These are phyloP conservation scores for Rosa multiflora DNA, from an alignment of 306 rosid species.

Conservation along the genomic window DNA sequence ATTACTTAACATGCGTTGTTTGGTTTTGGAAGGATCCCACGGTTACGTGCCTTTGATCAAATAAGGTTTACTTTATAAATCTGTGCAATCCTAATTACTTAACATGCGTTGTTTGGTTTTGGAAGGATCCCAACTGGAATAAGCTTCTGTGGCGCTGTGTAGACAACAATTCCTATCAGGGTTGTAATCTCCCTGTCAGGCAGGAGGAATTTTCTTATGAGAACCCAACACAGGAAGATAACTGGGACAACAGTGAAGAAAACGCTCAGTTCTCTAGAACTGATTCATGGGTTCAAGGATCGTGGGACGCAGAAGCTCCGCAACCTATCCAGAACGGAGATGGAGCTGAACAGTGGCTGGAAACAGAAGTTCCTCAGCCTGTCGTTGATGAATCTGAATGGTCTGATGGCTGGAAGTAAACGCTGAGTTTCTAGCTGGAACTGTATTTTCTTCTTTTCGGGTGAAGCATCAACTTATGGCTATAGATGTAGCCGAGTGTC, in stretches of 20 bases:
- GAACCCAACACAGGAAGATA: conserved; percentile 27
- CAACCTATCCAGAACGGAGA: conserved; percentile 27
- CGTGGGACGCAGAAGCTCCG: conserved; percentile 27
- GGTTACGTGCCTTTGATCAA: background rate
- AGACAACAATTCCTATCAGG: conserved; percentile 74
- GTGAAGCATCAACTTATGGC: background rate
- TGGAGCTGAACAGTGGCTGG: conserved; percentile 31
- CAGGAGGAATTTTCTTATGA: conserved; percentile 34
- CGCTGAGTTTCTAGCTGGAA: background rate
- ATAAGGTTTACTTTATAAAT: background rate
- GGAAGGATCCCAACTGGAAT: conserved; percentile 80
- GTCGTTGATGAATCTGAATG: conserved; percentile 62
- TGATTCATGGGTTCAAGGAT: conserved; percentile 12
- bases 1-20: background rate
- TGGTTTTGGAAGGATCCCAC: conserved; percentile 59
- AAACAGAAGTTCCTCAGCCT: conserved; percentile 41
- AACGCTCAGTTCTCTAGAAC: conserved; percentile 13
- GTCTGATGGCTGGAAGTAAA: conserved; percentile 87
- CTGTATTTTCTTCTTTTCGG: background rate
- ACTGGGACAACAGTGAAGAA: conserved; percentile 21
- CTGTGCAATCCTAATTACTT: background rate
- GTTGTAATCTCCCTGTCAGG: conserved; percentile 74
- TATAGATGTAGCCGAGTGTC: background rate
- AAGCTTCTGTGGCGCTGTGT: conserved; percentile 80
- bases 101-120: conserved; percentile 21